Evolutionary conservation across 257 asterid species (phyloP).

Genomic region (Scutellaria barbata): DNA sequence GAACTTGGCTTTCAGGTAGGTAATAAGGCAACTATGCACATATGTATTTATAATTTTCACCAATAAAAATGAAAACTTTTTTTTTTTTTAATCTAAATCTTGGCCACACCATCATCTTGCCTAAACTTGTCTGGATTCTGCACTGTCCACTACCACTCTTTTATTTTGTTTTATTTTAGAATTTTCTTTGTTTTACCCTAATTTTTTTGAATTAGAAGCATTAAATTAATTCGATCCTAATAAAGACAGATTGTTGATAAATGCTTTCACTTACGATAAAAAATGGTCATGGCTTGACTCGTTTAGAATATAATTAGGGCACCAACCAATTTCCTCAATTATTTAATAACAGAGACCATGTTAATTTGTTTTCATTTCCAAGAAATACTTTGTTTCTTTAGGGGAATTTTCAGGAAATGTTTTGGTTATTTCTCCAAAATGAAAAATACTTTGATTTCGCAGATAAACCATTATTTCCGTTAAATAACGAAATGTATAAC

Average conservation of each 20-base stretch:
- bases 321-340: too few relatives aligned
- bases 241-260: neutral
- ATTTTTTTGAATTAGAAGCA: neutral
- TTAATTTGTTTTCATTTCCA: too few relatives aligned
- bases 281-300: neutral
- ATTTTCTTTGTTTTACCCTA: neutral
- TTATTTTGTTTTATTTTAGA: neutral
- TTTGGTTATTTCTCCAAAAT: too few relatives aligned
- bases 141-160: conserved; percentile 32
- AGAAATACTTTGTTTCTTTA: too few relatives aligned
- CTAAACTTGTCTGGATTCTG: conserved; percentile 35
- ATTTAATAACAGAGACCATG: too few relatives aligned
- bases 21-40: conserved; percentile 41
- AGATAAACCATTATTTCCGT: too few relatives aligned
- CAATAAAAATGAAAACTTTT: neutral
- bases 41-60: neutral
- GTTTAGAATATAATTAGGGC: too few relatives aligned
- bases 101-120: conserved; percentile 35
- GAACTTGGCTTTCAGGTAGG: conserved; percentile 44
- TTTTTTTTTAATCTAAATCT: conserved; percentile 5
- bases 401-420: too few relatives aligned
- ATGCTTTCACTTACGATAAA: too few relatives aligned
- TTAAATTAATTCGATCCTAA: neutral
- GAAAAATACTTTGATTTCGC: too few relatives aligned
- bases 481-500: too few relatives aligned